A percentile compares a stretch with the other conserved stretches of the same genome.
These are phyloP conservation scores for Emmonsiellopsis sp. DNA, from an alignment of 2,329 filamentous ascomycete genomes.

Conservation along the genomic window DNA sequence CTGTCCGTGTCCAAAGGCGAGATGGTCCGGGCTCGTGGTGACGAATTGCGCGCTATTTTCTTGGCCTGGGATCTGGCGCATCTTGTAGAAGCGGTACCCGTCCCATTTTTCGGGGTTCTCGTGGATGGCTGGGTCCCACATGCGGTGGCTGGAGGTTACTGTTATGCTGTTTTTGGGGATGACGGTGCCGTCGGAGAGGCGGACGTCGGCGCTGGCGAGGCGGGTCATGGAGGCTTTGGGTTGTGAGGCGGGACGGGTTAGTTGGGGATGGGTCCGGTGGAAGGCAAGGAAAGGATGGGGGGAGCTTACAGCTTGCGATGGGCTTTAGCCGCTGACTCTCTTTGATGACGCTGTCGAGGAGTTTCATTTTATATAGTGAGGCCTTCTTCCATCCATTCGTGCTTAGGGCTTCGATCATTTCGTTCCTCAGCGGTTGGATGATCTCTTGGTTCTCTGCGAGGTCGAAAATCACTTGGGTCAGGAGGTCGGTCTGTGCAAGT, in stretches of 20 bases:
- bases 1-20: slow-evolving; percentile 29
- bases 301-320: slow-evolving; percentile 16
- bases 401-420: slow-evolving; percentile 33
- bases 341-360: slow-evolving; percentile 28
- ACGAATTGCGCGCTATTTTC: slow-evolving; percentile 22
- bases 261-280: background rate
- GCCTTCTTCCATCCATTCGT: slow-evolving; percentile 29
- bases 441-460: slow-evolving; percentile 43
- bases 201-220: slow-evolving; percentile 13
- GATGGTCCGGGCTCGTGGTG: slow-evolving; percentile 20
- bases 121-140: slow-evolving; percentile 21
- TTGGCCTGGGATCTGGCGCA: slow-evolving; percentile 20
- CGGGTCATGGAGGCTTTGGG: slow-evolving; percentile 13
- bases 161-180: slow-evolving; percentile 21
- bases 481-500: slow-evolving; percentile 15
- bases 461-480: slow-evolving; percentile 44
- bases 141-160: slow-evolving; percentile 17
- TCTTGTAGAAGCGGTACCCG: slow-evolving; percentile 24
- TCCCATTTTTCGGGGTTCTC: slow-evolving; percentile 22
- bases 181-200: slow-evolving; percentile 20
- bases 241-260: background rate
- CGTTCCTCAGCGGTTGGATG: slow-evolving; percentile 42
- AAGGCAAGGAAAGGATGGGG: background rate
- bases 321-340: slow-evolving; percentile 23
- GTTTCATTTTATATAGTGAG: slow-evolving; percentile 23